Evolutionary conservation across 2,329 filamentous ascomycete species (phyloP).

Genomic region (Fusarium zealandicum): DNA sequence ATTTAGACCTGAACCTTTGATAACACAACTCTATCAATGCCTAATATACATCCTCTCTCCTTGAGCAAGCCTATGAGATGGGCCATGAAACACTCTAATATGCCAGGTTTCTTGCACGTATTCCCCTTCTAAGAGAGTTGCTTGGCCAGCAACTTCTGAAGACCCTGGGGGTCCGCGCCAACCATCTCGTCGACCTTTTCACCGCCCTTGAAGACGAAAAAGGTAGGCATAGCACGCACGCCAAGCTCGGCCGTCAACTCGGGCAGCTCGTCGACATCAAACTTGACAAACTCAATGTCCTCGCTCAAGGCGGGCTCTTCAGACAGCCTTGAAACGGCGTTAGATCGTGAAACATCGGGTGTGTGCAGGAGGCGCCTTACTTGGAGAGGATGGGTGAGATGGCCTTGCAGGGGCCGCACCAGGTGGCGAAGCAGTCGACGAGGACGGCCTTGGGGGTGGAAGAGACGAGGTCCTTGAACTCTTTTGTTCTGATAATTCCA

Average conservation of each 20-base stretch:
- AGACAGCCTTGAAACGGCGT: conserved; percentile 29
- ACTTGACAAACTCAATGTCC: conserved; percentile 79
- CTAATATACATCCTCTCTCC: conserved; percentile 13
- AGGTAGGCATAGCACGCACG: conserved; percentile 92
- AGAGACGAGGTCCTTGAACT: conserved; percentile 64
- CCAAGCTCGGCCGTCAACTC: conserved; percentile 78
- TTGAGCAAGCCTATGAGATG: background rate
- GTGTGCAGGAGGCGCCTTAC: conserved; percentile 25
- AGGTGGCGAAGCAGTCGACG: conserved; percentile 68
- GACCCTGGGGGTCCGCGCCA: conserved; percentile 73
- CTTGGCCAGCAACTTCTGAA: conserved; percentile 30
- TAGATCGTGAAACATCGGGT: background rate
- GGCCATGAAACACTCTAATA: background rate
- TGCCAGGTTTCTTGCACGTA: background rate
- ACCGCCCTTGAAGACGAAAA: conserved; percentile 83
- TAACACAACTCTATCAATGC: background rate
- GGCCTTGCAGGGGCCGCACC: conserved; percentile 95
- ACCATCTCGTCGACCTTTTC: conserved; percentile 76
- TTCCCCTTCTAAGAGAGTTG: conserved; percentile 3
- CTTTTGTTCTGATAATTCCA: conserved; percentile 57
- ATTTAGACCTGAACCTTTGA: background rate
- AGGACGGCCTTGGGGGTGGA: conserved; percentile 68
- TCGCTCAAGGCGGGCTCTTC: conserved; percentile 57
- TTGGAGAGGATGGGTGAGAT: conserved; percentile 75
- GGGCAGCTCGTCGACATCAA: conserved; percentile 85